Base-by-base conservation (phyloP, 2,329 filamentous ascomycete genomes). In the Calycina herbarum region DNA sequence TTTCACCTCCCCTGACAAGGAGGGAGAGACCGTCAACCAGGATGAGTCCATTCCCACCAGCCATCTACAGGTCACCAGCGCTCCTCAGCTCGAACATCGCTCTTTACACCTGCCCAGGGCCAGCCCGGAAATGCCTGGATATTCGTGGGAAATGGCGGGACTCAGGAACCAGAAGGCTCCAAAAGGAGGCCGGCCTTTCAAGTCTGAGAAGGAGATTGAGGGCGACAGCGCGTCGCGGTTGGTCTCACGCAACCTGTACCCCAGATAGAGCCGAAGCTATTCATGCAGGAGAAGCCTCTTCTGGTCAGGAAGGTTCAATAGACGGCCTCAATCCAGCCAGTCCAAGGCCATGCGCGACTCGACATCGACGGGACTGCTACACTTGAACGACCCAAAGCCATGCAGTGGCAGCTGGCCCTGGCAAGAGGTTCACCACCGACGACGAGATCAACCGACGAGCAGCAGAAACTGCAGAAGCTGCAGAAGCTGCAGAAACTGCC, bases 231-330 rank as follows among this genome's bases (percentile, higher is more conserved):
- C 66, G 56, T 68, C 57, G 60, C 67, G 70, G 68, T 71, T 72
- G 71, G 71, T 70, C 69, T 69, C 27, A 57, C 42, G 13, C 48
- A 24, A 29, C 17, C 29, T 31, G 24, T 71, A 66, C 65, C 71
- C 68, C 70, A 72, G 68, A 70, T 66, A 61, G 29, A 42, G 54
- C 67, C 67, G 65, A 69, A 72, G 69, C 70, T 70, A 72, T 70
- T 73, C 69, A 76, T 75, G 73, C 74, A 75, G 73, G 74, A 74
- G 73, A 61, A 63, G 72, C 73, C 70, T 66, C 20, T 74, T 74
- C 67, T 71, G 70, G 73, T 62, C 58, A 58, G 59, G 63, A 69
- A 64, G 61, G 59, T 58, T 58, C 61, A 63, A 57, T 61, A 67
- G 66, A 65, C 69, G 31, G 69, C 65, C 45, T 54, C 48, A 54